Conservation (phyloP, 345 rosid genomes). For the Eucalyptus urophylla region DNA sequence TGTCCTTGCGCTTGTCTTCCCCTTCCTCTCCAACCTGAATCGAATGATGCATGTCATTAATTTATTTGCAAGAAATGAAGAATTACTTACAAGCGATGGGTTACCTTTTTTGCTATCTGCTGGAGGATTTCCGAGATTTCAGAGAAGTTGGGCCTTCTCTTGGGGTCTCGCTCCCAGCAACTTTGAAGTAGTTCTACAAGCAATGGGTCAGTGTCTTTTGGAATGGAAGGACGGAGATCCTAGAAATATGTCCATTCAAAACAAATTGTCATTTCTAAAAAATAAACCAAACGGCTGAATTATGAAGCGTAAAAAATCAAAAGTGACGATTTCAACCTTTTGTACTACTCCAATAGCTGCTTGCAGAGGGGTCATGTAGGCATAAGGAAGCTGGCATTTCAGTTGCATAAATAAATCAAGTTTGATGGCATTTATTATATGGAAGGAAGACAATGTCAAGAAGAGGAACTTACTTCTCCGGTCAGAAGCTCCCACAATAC, state of each 20-base stretch:
- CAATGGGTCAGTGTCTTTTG: slow-evolving; percentile 64
- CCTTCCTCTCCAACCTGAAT: slow-evolving; percentile 42
- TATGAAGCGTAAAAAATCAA: not conserved
- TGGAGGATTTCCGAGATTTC: slow-evolving; percentile 57
- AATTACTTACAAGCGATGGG: not conserved
- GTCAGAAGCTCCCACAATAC: slow-evolving; percentile 91
- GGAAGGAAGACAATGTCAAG: not conserved
- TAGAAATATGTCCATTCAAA: slow-evolving; percentile 1
- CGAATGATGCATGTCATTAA: not conserved
- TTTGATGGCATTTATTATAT: not conserved
- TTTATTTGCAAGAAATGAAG: not conserved
- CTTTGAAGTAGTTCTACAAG: slow-evolving; percentile 67
- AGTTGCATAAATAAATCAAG: not conserved
- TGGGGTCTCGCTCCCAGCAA: slow-evolving; percentile 88
- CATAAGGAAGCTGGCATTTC: slow-evolving; percentile 62
- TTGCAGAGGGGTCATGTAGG: slow-evolving; percentile 71
- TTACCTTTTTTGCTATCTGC: slow-evolving; percentile 60
- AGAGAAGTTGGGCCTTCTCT: slow-evolving; percentile 70
- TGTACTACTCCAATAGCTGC: slow-evolving; percentile 94
- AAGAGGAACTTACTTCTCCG: slow-evolving; percentile 51
- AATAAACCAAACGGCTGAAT: not conserved
- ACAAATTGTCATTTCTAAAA: not conserved
- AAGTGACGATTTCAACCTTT: slow-evolving; percentile 28
- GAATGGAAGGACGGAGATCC: slow-evolving; percentile 77
- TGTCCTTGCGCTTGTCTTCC: slow-evolving; percentile 34